Evolutionary conservation across 495 filamentous ascomycete genomes (phyloP).

Genomic region (Lasiosphaeriaceae sp.): DNA sequence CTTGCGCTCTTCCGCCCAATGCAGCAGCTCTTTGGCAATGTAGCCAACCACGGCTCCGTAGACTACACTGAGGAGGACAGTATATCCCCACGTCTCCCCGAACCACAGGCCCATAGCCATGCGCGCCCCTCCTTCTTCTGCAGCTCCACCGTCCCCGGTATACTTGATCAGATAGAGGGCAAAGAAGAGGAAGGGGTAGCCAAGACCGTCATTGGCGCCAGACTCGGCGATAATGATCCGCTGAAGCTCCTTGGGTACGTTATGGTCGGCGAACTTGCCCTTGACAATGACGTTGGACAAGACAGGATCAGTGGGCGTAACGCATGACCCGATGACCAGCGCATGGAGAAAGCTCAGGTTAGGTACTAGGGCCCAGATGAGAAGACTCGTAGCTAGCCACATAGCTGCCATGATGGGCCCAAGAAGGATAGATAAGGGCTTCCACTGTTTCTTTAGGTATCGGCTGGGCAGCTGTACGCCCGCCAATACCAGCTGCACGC

Average conservation of each 20-base stretch:
- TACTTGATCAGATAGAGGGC: conserved; percentile 82
- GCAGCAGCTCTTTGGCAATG: conserved; percentile 74
- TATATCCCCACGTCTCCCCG: conserved; percentile 82
- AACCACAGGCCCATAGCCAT: conserved; percentile 81
- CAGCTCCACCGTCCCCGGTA: conserved; percentile 47
- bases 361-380: conserved; percentile 78
- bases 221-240: conserved; percentile 87
- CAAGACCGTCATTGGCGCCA: conserved; percentile 90
- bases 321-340: conserved; percentile 73
- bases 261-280: conserved; percentile 87
- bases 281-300: conserved; percentile 89
- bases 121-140: conserved; percentile 50
- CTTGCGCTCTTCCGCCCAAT: conserved; percentile 76
- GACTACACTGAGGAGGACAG: conserved; percentile 69
- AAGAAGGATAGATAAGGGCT: conserved; percentile 67
- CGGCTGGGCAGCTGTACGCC: conserved; percentile 89
- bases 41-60: conserved; percentile 79
- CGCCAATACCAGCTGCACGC: conserved; percentile 85
- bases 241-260: conserved; percentile 78
- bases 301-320: conserved; percentile 90
- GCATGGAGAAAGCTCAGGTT: conserved; percentile 71
- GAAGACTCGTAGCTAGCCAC: conserved; percentile 78
- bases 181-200: conserved; percentile 86
- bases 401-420: conserved; percentile 84
- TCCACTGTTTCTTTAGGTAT: conserved; percentile 80